phyloP scores from a whole-genome alignment of 164 flowering plant species.

The Chimonanthus salicifolius region DNA sequence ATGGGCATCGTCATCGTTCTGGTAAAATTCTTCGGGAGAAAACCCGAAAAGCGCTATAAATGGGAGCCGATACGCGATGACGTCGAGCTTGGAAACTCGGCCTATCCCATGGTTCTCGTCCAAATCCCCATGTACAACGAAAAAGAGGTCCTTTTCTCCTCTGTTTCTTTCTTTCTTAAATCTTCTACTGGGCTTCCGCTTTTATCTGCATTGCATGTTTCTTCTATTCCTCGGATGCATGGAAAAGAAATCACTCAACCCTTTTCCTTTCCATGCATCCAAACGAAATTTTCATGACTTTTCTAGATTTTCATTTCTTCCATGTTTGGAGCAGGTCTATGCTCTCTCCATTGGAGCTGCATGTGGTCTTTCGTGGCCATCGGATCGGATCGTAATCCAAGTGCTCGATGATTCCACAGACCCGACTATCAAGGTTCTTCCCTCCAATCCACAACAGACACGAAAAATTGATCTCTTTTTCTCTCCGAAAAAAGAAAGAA shows the following conservation, averaged over 20 bases:
- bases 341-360: constrained; percentile 18
- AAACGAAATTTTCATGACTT: neutral
- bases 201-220: constrained; percentile 2
- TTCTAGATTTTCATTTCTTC: neutral
- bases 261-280: neutral
- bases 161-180: constrained; percentile 1
- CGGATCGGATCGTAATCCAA: constrained; percentile 16
- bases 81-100: constrained; percentile 54
- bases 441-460: neutral
- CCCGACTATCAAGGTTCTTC: constrained; percentile 14
- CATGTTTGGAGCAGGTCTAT: constrained; percentile 11
- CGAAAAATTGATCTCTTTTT: neutral
- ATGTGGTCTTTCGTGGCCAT: constrained; percentile 20
- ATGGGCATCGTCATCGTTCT: constrained; percentile 83
- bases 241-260: neutral
- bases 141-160: constrained; percentile 44
- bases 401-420: constrained; percentile 24
- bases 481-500: neutral
- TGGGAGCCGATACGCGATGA: constrained; percentile 75
- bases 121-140: constrained; percentile 95
- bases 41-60: constrained; percentile 85
- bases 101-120: constrained; percentile 80
- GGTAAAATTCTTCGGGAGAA: constrained; percentile 76
- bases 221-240: neutral
- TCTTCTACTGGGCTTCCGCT: neutral